Evolutionary conservation across 768 basidiomycete species (phyloP).

Genomic region (Tylopilus intermedius): DNA sequence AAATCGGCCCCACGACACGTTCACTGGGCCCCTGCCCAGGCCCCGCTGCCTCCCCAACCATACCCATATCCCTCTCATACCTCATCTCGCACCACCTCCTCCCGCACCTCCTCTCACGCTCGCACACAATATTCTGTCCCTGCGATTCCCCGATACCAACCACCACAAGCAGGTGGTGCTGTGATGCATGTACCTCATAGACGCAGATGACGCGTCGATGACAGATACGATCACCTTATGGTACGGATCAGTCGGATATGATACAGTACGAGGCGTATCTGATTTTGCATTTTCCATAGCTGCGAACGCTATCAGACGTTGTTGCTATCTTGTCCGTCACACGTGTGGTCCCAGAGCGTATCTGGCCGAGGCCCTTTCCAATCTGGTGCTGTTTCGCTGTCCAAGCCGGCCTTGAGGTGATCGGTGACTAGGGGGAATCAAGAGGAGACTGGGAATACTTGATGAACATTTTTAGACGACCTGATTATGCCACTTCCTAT

Average conservation of each 20-base stretch:
- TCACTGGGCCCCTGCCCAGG: conserved; percentile 29
- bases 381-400: conserved; percentile 6
- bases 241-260: conserved; percentile 26
- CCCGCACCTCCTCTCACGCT: conserved; percentile 7
- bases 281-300: conserved; percentile 23
- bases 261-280: conserved; percentile 18
- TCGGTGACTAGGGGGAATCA: neutral
- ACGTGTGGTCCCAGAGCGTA: conserved; percentile 11
- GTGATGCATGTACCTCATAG: neutral
- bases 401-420: conserved; percentile 12
- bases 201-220: conserved; percentile 15
- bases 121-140: conserved; percentile 1
- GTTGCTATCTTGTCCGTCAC: conserved; percentile 22
- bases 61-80: conserved; percentile 25
- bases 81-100: conserved; percentile 10
- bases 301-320: conserved; percentile 19
- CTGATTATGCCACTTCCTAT: neutral
- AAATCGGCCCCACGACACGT: conserved; percentile 20
- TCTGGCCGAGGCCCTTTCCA: conserved; percentile 13
- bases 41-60: conserved; percentile 19
- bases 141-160: conserved; percentile 19
- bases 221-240: conserved; percentile 14
- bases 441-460: neutral
- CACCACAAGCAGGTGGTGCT: conserved; percentile 11
- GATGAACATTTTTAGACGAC: conserved; percentile 4